Evolutionary conservation across 164 flowering plant genomes (phyloP), one percentile per base, ranked within the genome.

Genomic region (Tinospora cordifolia): DNA sequence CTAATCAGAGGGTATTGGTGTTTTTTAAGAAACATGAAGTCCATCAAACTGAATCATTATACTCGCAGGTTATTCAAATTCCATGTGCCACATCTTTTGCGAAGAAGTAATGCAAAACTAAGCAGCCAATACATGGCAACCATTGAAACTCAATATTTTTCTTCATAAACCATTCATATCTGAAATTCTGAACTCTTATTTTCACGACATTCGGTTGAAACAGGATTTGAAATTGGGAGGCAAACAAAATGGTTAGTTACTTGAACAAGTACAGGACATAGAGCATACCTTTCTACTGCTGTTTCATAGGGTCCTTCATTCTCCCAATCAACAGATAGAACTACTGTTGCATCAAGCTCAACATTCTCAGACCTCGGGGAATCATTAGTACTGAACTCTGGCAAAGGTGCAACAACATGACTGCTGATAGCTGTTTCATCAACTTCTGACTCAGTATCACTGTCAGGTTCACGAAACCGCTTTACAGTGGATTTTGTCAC

Each of bases 301-400:
- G 84, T 88, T 82, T 87, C 90, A 83, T 89, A 95, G 14, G 98
- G 97, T 64, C 82, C 92, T 80, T 95, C 98, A 77, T 92, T 92
- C 74, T 90, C 98, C 91, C 92, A 90, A 81, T 90, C 97, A 77
- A 92, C 86, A 63, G 97, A 87, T 71, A 95, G 89, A 70, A 83
- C 88, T 72, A 79, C 82, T 30, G 87, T 77, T 66, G 74, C 36
- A 78, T 82, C 88, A 72, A 49, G 75, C 70, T 84, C 87, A 69
- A 75, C 69, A 76, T 63, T 72, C 63, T 77, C 86, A 76, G 85
- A 78, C 74, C 76, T 86, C 40, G 81, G 76, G 49, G 84, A 79
- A 71, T 72, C 84, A 67, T 83, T 79, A 70, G 60, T 68, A 62
- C 49, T 79, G 41, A 72, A 69, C 47, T 85, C 91, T 64, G 83